Percentiles rank a stretch among this genome's conserved stretches.
Evolutionary conservation across 768 basidiomycete species (phyloP).

Genomic region (Tulasnella sp.): DNA sequence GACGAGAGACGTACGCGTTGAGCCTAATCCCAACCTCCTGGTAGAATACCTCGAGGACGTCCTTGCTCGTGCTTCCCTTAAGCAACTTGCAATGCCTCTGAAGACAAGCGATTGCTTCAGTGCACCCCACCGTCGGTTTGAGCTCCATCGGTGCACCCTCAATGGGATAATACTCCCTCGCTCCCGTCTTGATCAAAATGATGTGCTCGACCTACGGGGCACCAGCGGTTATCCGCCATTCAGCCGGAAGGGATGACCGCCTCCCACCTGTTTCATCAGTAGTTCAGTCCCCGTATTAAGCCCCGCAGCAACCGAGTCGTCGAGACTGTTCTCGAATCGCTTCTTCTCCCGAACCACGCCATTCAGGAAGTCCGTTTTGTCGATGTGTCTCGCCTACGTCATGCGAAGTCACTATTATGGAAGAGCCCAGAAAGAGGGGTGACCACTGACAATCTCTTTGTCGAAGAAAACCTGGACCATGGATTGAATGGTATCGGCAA

Average conservation of each 20-base stretch:
- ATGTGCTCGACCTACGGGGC: slow-evolving; percentile 82
- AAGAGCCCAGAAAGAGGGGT: too few relatives aligned
- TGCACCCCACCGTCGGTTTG: slow-evolving; percentile 83
- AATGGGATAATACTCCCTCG: slow-evolving; percentile 88
- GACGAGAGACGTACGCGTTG: slow-evolving; percentile 64
- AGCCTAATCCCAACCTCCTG: slow-evolving; percentile 94
- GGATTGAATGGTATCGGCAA: slow-evolving; percentile 95
- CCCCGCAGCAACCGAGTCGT: slow-evolving; percentile 91
- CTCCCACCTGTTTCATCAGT: slow-evolving; percentile 84
- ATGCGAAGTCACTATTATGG: background rate
- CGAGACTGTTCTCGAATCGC: slow-evolving; percentile 86
- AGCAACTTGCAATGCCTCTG: slow-evolving; percentile 89
- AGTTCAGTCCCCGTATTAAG: slow-evolving; percentile 95
- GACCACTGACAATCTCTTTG: slow-evolving; percentile 74
- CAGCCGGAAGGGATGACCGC: background rate
- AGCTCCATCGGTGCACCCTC: slow-evolving; percentile 80
- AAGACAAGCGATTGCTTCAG: slow-evolving; percentile 86
- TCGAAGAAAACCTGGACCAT: slow-evolving; percentile 99
- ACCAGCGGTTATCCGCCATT: slow-evolving; percentile 27
- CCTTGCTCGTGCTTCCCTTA: slow-evolving; percentile 91
- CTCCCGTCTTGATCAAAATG: slow-evolving; percentile 76
- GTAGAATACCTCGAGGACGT: slow-evolving; percentile 97
- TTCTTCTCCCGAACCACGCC: slow-evolving; percentile 95
- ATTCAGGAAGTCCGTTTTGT: slow-evolving; percentile 91
- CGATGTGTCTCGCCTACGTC: slow-evolving; percentile 77